phyloP scores from a whole-genome alignment of 129 eudicot genomes.

The Smallanthus sonchifolius region DNA sequence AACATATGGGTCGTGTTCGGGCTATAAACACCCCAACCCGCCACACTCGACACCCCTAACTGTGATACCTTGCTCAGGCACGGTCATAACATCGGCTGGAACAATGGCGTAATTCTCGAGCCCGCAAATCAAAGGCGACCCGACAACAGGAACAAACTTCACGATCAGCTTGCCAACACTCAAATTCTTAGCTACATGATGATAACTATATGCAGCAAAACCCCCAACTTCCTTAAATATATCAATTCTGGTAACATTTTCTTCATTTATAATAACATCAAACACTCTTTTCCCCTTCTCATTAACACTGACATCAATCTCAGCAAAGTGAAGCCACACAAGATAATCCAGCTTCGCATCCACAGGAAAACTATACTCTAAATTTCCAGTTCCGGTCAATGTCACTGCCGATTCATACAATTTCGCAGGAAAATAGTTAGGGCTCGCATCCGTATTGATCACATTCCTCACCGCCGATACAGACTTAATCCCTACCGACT shows the following conservation, averaged over 20 bases:
- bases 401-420: constrained; percentile 66
- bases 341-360: constrained; percentile 92
- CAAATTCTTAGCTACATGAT: constrained; percentile 68
- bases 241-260: constrained; percentile 74
- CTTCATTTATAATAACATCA: constrained; percentile 68
- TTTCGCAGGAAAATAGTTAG: constrained; percentile 77
- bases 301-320: constrained; percentile 74
- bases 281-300: constrained; percentile 78
- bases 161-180: constrained; percentile 54
- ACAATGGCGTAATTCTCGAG: constrained; percentile 94
- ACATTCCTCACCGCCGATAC: constrained; percentile 51
- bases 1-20: no score
- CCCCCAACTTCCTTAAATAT: constrained; percentile 71
- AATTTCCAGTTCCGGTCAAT: constrained; percentile 34
- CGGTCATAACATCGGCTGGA: constrained; percentile 82
- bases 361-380: constrained; percentile 72
- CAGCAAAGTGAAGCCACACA: constrained; percentile 93
- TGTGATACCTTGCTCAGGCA: constrained; percentile 74
- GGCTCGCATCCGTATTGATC: constrained; percentile 34
- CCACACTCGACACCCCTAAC: no score
- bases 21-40: no score
- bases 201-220: constrained; percentile 75
- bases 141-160: constrained; percentile 69
- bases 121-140: constrained; percentile 74
- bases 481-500: constrained; percentile 29